A percentile compares a stretch with the other conserved stretches of the same genome.
These are phyloP conservation scores for Apiotrichum gracile DNA, from an alignment of 1,284 basidiomycete genomes.

Conservation along the genomic window DNA sequence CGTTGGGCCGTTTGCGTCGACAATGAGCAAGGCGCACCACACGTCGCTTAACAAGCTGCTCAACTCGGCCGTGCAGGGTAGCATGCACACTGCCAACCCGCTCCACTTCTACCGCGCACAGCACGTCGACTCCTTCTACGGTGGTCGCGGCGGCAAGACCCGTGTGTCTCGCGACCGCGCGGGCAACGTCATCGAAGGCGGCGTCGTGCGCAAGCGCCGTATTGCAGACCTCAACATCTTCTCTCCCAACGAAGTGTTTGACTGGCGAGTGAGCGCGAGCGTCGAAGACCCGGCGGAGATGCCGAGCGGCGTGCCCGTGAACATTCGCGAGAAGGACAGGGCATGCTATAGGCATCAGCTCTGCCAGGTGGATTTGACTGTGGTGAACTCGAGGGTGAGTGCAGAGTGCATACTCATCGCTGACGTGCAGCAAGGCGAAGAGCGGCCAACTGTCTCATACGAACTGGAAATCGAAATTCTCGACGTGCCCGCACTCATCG, in stretches of 20 bases:
- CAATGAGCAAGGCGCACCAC: slow-evolving; percentile 84
- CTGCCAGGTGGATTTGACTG: slow-evolving; percentile 86
- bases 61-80: slow-evolving; percentile 57
- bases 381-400: slow-evolving; percentile 58
- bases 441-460: slow-evolving; percentile 41
- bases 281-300: slow-evolving; percentile 57
- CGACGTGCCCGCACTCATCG: slow-evolving; percentile 50
- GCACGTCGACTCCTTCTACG: slow-evolving; percentile 77
- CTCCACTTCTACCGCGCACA: slow-evolving; percentile 72
- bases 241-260: slow-evolving; percentile 72
- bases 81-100: slow-evolving; percentile 53
- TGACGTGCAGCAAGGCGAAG: slow-evolving; percentile 49
- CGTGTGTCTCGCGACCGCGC: slow-evolving; percentile 79
- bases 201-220: slow-evolving; percentile 65
- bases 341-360: slow-evolving; percentile 90
- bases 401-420: slow-evolving; percentile 58
- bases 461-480: slow-evolving; percentile 57
- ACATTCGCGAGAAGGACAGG: slow-evolving; percentile 76
- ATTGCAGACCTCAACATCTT: slow-evolving; percentile 83
- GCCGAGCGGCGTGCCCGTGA: slow-evolving; percentile 48
- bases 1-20: slow-evolving; percentile 70
- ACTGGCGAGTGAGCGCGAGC: slow-evolving; percentile 89
- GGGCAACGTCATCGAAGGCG: slow-evolving; percentile 57
- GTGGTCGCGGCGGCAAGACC: slow-evolving; percentile 53
- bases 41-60: slow-evolving; percentile 76